Evolutionary conservation across 768 basidiomycete genomes (phyloP), one percentile per base, ranked within the genome.

Genomic region (Chalciporus piperatus): DNA sequence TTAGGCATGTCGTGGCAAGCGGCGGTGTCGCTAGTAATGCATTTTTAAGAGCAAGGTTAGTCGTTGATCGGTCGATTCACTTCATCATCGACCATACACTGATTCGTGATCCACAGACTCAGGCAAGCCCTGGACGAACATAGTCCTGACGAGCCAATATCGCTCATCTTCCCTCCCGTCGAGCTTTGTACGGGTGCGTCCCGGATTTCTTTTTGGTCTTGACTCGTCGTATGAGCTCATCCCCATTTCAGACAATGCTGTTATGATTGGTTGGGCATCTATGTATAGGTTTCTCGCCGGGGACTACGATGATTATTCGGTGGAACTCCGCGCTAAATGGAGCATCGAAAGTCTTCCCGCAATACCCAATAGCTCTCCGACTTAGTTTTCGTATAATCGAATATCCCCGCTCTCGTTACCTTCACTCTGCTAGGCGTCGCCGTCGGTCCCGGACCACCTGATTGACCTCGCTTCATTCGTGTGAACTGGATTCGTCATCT

Each of bases 191-290:
- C 92, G 63, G 92, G 92, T 89, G 51, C 48, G 74, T 35, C 6
- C 17, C n/a, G 16, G 4, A 7, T 14, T 14, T 3, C 41, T 27
- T 22, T 22, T 22, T 22, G 22, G 28, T 7, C 22, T 48, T 20
- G 2, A 9, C 17, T n/a, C 19, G 23, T 25, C 30, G 5, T 47
- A 13, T 37, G 23, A 47, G 35, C 46, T 39, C 20, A 35, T 12
- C 41, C 19, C 33, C 25, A 14, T 32, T 20, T 19, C 57, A 95
- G 96, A 98, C 61, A 98, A 98, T 66, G 96, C 96, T 1, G 95
- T 82, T 9, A 98, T 98, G 96, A 90, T 98, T 58, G 96, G 81
- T 2, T 96, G 88, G 89, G 89, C 94, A 4, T 85, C 90, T 0
- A 87, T 95, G 79, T 72, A 85, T 59, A 82, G 93, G 12, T 89